A percentile compares a stretch with the other conserved stretches of the same genome.
Evolutionary conservation across 2,329 filamentous ascomycete species (phyloP).

Genomic region (Polytolypa hystricis): DNA sequence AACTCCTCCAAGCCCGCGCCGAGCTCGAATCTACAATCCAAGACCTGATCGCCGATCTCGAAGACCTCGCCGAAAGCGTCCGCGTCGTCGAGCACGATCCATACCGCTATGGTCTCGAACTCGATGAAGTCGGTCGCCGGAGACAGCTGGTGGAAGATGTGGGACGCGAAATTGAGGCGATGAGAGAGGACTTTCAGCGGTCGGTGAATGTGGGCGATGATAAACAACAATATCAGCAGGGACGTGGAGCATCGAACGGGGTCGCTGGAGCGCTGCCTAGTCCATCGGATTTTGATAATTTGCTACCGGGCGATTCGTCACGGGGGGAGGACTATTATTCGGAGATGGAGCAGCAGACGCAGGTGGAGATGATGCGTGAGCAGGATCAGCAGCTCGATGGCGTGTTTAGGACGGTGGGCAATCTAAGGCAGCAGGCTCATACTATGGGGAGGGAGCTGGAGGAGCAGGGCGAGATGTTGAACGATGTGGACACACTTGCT

Average conservation of each 20-base stretch:
- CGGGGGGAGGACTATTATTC: slow-evolving; percentile 55
- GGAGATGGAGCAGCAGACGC: slow-evolving; percentile 82
- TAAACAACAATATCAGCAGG: slow-evolving; percentile 24
- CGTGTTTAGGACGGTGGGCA: slow-evolving; percentile 87
- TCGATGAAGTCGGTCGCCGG: slow-evolving; percentile 69
- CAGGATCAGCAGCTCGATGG: slow-evolving; percentile 89
- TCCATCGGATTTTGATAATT: slow-evolving; percentile 45
- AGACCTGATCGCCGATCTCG: slow-evolving; percentile 73
- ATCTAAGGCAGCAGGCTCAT: slow-evolving; percentile 77
- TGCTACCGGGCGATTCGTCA: slow-evolving; percentile 31
- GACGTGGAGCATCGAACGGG: slow-evolving; percentile 32
- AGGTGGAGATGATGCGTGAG: slow-evolving; percentile 83
- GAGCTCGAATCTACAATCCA: slow-evolving; percentile 70
- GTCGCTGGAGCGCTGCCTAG: slow-evolving; percentile 42
- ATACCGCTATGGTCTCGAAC: slow-evolving; percentile 72
- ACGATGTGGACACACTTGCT: slow-evolving; percentile 71
- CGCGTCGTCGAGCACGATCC: slow-evolving; percentile 79
- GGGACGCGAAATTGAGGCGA: slow-evolving; percentile 77
- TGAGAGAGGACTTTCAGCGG: slow-evolving; percentile 69
- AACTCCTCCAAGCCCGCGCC: slow-evolving; percentile 50
- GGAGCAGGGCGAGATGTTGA: slow-evolving; percentile 82
- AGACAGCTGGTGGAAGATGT: slow-evolving; percentile 78
- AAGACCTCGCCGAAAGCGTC: slow-evolving; percentile 79
- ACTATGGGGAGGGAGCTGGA: slow-evolving; percentile 95
- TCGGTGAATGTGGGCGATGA: slow-evolving; percentile 11